Conservation (phyloP, 345 rosid species). For the Eucalyptus viminalis region DNA sequence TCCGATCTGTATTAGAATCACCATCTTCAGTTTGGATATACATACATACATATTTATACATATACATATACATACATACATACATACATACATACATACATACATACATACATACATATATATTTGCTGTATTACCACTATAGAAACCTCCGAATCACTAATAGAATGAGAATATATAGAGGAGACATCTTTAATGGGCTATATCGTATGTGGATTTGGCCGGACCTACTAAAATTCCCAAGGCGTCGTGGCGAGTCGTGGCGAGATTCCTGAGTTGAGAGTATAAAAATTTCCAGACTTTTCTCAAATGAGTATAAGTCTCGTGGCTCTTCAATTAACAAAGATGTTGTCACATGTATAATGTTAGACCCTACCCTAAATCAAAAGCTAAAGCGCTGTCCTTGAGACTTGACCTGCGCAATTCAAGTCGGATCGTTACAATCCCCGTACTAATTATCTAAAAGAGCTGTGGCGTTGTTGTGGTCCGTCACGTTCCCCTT, state of each 20-base stretch:
- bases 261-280: neutral
- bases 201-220: neutral
- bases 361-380: neutral
- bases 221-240: neutral
- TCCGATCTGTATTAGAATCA: neutral
- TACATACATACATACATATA: too few species aligned
- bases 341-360: neutral
- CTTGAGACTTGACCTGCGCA: neutral
- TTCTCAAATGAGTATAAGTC: neutral
- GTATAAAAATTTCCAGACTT: neutral
- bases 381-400: neutral
- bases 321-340: neutral
- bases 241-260: neutral
- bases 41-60: too few species aligned
- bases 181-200: neutral
- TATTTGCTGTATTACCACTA: neutral
- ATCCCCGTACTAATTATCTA: neutral
- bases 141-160: neutral
- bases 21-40: neutral
- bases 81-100: too few species aligned
- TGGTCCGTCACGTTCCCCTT: neutral
- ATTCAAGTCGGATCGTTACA: neutral
- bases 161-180: neutral
- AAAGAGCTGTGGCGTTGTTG: neutral
- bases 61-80: too few species aligned